Percentiles rank a stretch among this genome's conserved stretches.
Conservation (phyloP, 352 stramenopile species). For the Phytophthora fragariae region DNA sequence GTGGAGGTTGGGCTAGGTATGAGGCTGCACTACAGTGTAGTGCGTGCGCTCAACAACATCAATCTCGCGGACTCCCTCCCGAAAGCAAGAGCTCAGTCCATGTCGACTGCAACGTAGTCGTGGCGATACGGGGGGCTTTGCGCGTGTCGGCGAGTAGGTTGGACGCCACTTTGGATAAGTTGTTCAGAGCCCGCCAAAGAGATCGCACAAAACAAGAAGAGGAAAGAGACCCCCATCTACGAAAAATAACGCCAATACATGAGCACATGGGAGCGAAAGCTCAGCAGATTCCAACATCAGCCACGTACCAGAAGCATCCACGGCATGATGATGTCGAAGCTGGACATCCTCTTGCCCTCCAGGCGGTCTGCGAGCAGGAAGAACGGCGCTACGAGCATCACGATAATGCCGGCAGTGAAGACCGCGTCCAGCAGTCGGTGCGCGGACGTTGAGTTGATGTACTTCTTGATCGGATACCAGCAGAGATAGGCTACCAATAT, state of each 20-base stretch:
- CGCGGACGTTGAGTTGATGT: conserved; percentile 49
- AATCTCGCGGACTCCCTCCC: neutral
- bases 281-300: neutral
- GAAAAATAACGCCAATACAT: conserved; percentile 9
- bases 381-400: conserved; percentile 66
- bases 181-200: conserved; percentile 55
- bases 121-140: conserved; percentile 53
- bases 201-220: conserved; percentile 76
- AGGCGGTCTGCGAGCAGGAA: conserved; percentile 74
- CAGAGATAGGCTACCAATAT: conserved; percentile 65
- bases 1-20: neutral
- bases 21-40: neutral
- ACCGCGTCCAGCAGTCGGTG: conserved; percentile 55
- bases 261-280: conserved; percentile 6
- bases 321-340: conserved; percentile 78
- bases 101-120: conserved; percentile 66
- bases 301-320: conserved; percentile 80
- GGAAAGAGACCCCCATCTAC: conserved; percentile 65
- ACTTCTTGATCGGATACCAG: conserved; percentile 58
- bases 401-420: conserved; percentile 52
- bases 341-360: conserved; percentile 65
- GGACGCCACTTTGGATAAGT: conserved; percentile 45
- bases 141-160: conserved; percentile 26
- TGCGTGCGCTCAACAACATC: too few relatives aligned
- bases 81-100: conserved; percentile 31